Base-by-base conservation (phyloP, 208 protist species). In the Trypanosomatidae sp. region DNA sequence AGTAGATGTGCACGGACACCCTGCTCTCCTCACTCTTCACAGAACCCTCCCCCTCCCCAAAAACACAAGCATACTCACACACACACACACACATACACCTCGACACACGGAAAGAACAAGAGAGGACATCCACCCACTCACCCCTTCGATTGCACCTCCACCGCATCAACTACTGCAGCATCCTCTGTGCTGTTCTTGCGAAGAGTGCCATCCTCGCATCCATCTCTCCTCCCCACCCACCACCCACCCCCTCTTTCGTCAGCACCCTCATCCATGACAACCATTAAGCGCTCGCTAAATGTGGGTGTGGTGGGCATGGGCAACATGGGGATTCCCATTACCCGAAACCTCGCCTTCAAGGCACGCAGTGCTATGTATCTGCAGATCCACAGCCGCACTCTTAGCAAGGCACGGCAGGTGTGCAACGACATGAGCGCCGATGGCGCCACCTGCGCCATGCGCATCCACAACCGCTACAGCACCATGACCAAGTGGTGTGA, bases 401-500 rank as follows among this genome's bases (percentile, higher is more conserved):
- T 88, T 19, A 70, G 64, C 59, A 94, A 97, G 70, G 84, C 87
- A 3, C 86, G 87, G 2, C 73, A 80, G 28, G 83, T 95, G 30
- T 89, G 87, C 59, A 87, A 95, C 44, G 89, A 92, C 82, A 82
- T 97, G 66, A 79, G 83, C 44, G 87, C 89, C 59, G 92, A 97
- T 67, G 92, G 92, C 33, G 90, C 85, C 22, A 90, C 88, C 22
- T 97, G 92, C 68, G 90, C 90, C 64, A 92, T 97, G 81, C 90
- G 92, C 33, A 71, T 95, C 39, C 92, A 97, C 79, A 74, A 93
- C 64, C 81, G 86, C 52, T 94, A 95, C 79, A 79, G 74, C 25
- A 95, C 90, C 33, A 79, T 97, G 70, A 90, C 89, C n/a, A 92
- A 92, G 79, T 97, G 92, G 90, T 95, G 92, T 69, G 92, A 97